These are phyloP conservation scores for Polygonum maritimum DNA, from an alignment of 148 eudicot species.

Conservation along the genomic window DNA sequence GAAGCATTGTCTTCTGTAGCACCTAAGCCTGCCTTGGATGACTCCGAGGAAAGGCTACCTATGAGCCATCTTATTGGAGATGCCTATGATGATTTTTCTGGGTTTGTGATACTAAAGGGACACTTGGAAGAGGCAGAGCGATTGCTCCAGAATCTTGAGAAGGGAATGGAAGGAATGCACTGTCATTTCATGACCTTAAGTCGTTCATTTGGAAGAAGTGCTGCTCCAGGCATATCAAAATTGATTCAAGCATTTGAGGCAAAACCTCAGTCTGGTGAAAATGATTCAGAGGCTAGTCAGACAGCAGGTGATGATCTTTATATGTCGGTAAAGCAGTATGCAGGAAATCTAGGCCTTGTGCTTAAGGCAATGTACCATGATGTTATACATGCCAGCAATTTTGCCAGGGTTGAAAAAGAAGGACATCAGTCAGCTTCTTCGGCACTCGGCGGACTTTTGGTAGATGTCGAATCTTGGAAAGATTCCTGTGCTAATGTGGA, in stretches of 20 bases:
- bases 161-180: conserved; percentile 51
- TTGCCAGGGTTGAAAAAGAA: conserved; percentile 31
- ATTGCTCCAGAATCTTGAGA: conserved; percentile 45
- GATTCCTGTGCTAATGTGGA: conserved; percentile 39
- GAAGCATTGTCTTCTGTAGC: conserved; percentile 8
- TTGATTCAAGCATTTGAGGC: conserved; percentile 90
- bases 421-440: conserved; percentile 24
- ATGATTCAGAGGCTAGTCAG: conserved; percentile 26
- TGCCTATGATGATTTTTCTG: conserved; percentile 23
- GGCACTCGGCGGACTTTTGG: conserved; percentile 38
- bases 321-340: conserved; percentile 27
- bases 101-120: conserved; percentile 31
- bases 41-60: conserved; percentile 7
- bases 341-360: conserved; percentile 31
- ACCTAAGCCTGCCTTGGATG: conserved; percentile 12
- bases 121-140: conserved; percentile 47
- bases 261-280: conserved; percentile 39
- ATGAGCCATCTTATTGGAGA: conserved; percentile 22
- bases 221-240: conserved; percentile 56
- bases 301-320: conserved; percentile 35
- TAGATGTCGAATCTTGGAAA: conserved; percentile 36
- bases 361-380: conserved; percentile 36
- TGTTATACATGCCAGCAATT: conserved; percentile 37
- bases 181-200: conserved; percentile 34
- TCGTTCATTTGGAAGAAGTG: conserved; percentile 32